Percentiles rank a stretch among this genome's conserved stretches.
phyloP scores from a whole-genome alignment of 805 yeast genomes.

The Deakozyma indianensis region DNA sequence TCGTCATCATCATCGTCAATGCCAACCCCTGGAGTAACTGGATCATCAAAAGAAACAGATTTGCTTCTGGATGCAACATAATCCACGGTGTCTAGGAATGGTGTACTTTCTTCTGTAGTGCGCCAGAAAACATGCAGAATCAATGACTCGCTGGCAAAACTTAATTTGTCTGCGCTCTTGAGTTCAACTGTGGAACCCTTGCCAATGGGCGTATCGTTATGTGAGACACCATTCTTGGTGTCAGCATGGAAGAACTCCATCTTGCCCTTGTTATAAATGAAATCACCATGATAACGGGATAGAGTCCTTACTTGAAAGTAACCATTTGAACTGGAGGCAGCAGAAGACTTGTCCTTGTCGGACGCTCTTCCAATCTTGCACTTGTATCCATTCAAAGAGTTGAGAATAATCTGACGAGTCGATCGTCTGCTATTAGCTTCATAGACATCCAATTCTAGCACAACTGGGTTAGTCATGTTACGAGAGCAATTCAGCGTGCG shows the following conservation, averaged over 20 bases:
- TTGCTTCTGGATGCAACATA: no score
- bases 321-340: not conserved
- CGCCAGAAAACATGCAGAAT: slow-evolving; percentile 20
- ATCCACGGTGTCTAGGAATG: no score
- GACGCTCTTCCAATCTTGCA: not conserved
- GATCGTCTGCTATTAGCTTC: not conserved
- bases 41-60: not conserved
- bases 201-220: not conserved
- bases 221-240: not conserved
- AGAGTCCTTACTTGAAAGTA: not conserved
- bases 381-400: not conserved
- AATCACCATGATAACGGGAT: not conserved
- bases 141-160: slow-evolving; percentile 16
- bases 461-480: no score
- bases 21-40: slow-evolving; percentile 1
- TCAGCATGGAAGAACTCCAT: not conserved
- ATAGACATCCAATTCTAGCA: not conserved
- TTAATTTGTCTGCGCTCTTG: slow-evolving; percentile 6
- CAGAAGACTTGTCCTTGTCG: not conserved
- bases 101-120: no score
- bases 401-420: slow-evolving; percentile 3
- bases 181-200: not conserved
- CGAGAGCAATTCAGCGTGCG: no score
- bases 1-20: slow-evolving; percentile 4
- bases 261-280: not conserved